phyloP scores from a whole-genome alignment of 768 basidiomycete species.

The Lactarius akahatsu region DNA sequence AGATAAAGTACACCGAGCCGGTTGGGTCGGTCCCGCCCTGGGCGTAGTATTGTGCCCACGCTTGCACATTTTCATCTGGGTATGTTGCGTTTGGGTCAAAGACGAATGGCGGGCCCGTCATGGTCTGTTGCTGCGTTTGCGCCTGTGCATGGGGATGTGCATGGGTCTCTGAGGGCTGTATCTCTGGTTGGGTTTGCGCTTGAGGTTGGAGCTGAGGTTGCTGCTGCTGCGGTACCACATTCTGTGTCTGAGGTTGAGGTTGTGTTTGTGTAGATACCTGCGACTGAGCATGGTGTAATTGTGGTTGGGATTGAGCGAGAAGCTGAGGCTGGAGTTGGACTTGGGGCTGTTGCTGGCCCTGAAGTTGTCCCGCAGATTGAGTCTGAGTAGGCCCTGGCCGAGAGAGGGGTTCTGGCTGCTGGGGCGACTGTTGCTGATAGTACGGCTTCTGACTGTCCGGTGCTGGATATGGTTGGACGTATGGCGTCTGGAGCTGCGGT shows the following conservation, averaged over 20 bases:
- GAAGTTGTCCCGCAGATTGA: constrained; percentile 31
- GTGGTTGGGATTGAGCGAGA: constrained; percentile 21
- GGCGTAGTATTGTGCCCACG: constrained; percentile 85
- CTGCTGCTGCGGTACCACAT: constrained; percentile 19
- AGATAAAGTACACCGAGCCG: constrained; percentile 78
- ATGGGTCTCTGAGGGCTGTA: constrained; percentile 20
- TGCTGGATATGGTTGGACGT: constrained; percentile 30
- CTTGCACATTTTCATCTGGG: constrained; percentile 76
- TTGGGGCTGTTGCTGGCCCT: constrained; percentile 34
- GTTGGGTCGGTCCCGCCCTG: constrained; percentile 72
- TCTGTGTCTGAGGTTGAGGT: constrained; percentile 35
- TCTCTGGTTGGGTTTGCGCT: constrained; percentile 28
- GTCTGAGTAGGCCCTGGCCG: constrained; percentile 3
- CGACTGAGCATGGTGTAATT: constrained; percentile 34
- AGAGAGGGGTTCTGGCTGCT: constrained; percentile 18
- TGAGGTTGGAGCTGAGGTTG: constrained; percentile 33
- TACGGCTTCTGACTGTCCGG: constrained; percentile 29
- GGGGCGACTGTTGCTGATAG: constrained; percentile 24
- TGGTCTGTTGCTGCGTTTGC: constrained; percentile 38
- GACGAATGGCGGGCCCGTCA: constrained; percentile 46
- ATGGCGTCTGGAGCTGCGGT: constrained; percentile 33
- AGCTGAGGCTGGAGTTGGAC: constrained; percentile 27
- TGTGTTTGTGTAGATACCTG: constrained; percentile 37
- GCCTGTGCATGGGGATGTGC: constrained; percentile 36
- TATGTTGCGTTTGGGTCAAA: constrained; percentile 70